A percentile compares a stretch with the other conserved stretches of the same genome.
phyloP scores from a whole-genome alignment of 306 rosid species.

The Gleditsia sinensis region DNA sequence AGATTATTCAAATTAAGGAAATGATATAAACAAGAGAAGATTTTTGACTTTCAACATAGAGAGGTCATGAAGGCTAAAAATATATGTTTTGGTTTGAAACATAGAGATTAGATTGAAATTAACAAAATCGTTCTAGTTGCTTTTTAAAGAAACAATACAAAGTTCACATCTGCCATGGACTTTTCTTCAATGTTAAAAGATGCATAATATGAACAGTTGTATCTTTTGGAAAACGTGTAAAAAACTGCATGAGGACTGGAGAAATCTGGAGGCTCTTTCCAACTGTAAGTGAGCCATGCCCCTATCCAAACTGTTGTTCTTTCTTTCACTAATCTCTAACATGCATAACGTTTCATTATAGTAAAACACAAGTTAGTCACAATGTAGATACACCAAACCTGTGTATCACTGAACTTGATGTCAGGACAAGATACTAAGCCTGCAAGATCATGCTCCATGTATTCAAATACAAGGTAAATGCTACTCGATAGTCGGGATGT shows the following conservation, averaged over 20 bases:
- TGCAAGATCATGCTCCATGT: constrained; percentile 99
- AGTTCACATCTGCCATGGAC: background rate
- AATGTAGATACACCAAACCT: constrained; percentile 56
- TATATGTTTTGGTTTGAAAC: background rate
- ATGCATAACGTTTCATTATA: background rate
- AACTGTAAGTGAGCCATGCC: background rate
- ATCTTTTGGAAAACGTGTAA: background rate
- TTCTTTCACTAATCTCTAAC: background rate
- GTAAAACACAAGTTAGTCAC: background rate
- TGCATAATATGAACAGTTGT: background rate
- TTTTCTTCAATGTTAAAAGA: background rate
- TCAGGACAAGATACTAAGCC: constrained; percentile 79
- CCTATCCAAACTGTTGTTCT: background rate
- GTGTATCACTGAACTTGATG: constrained; percentile 70
- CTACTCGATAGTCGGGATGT: constrained; percentile 76
- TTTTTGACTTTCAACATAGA: background rate
- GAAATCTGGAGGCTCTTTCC: background rate
- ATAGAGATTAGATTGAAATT: background rate
- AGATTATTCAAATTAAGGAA: background rate
- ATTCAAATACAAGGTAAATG: constrained; percentile 93
- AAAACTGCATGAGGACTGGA: background rate
- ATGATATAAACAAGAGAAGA: background rate
- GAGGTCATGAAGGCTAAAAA: background rate
- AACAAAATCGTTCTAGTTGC: background rate
- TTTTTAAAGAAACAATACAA: background rate